These are phyloP conservation scores for Russula virescens DNA, from an alignment of 768 basidiomycete species.

Conservation along the genomic window DNA sequence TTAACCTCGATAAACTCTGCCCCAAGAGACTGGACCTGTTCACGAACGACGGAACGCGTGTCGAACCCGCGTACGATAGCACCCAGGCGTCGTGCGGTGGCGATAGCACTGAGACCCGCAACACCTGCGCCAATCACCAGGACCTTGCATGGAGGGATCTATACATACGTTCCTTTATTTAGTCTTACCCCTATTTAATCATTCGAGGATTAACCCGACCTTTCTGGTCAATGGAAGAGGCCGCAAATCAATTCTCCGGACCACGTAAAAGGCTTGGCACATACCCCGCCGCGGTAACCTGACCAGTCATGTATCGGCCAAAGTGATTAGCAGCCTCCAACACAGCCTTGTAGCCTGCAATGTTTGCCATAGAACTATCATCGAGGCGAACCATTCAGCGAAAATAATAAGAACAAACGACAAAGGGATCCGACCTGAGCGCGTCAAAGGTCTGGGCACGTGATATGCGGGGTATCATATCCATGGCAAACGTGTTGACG, in stretches of 20 bases:
- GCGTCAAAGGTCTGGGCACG: conserved; percentile 89
- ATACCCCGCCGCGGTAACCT: conserved; percentile 86
- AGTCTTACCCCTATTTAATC: neutral
- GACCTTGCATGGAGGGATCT: conserved; percentile 86
- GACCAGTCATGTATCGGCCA: conserved; percentile 84
- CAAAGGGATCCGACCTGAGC: conserved; percentile 49
- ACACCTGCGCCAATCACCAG: conserved; percentile 86
- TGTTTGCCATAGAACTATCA: conserved; percentile 85
- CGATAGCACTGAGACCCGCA: conserved; percentile 83
- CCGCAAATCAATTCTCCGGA: neutral
- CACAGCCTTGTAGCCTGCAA: conserved; percentile 89
- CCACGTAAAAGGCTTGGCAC: conserved; percentile 29
- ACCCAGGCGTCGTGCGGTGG: conserved; percentile 76
- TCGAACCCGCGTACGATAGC: conserved; percentile 89
- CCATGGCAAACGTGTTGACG: conserved; percentile 81
- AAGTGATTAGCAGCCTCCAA: conserved; percentile 87
- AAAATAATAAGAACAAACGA: neutral
- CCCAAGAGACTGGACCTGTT: conserved; percentile 86
- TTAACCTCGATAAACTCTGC: conserved; percentile 86
- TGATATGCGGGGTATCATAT: conserved; percentile 87
- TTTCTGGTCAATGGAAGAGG: conserved; percentile 33
- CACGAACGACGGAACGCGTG: conserved; percentile 75
- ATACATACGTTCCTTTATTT: conserved; percentile 8
- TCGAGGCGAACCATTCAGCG: neutral
- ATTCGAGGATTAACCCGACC: conserved; percentile 29